Evolutionary conservation across 257 asterid species (phyloP).

Genomic region (Thymus mandschuricus): DNA sequence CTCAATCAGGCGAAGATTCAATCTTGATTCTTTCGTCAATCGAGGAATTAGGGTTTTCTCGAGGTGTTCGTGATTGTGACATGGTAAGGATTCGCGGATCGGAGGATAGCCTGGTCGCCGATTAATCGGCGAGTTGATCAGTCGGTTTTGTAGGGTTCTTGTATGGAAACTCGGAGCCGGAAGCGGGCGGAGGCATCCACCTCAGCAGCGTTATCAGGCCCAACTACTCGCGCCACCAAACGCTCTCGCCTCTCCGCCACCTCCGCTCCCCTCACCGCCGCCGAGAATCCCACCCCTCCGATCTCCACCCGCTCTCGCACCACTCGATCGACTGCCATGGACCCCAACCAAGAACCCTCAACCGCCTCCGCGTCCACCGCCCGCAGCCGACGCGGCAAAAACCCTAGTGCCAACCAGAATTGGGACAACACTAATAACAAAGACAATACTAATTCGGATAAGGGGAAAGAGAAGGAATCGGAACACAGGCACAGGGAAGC

Average conservation of each 20-base stretch:
- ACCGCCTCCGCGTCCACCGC: constrained; percentile 74
- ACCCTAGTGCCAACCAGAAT: constrained; percentile 50
- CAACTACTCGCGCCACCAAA: constrained; percentile 80
- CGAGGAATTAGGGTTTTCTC: constrained; percentile 49
- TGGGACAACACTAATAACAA: constrained; percentile 48
- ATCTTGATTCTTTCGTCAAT: constrained; percentile 24
- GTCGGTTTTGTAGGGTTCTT: constrained; percentile 64
- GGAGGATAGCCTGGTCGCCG: constrained; percentile 70
- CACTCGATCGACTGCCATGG: constrained; percentile 72
- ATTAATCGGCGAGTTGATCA: constrained; percentile 84
- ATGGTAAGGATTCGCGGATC: constrained; percentile 55
- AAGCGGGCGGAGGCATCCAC: constrained; percentile 99
- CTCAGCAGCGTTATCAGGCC: constrained; percentile 92
- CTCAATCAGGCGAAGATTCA: constrained; percentile 42
- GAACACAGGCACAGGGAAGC: constrained; percentile 67
- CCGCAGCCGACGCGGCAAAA: constrained; percentile 86
- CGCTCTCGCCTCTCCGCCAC: constrained; percentile 74
- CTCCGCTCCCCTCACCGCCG: constrained; percentile 41
- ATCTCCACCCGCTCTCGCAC: constrained; percentile 70
- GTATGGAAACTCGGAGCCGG: constrained; percentile 99
- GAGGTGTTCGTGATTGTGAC: constrained; percentile 33
- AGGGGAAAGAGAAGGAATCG: constrained; percentile 91
- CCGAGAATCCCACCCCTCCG: constrained; percentile 45
- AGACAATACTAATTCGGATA: constrained; percentile 57
- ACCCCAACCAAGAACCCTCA: constrained; percentile 70